Conservation (phyloP, 495 filamentous ascomycete species). For the Penicillium bialowiezense region DNA sequence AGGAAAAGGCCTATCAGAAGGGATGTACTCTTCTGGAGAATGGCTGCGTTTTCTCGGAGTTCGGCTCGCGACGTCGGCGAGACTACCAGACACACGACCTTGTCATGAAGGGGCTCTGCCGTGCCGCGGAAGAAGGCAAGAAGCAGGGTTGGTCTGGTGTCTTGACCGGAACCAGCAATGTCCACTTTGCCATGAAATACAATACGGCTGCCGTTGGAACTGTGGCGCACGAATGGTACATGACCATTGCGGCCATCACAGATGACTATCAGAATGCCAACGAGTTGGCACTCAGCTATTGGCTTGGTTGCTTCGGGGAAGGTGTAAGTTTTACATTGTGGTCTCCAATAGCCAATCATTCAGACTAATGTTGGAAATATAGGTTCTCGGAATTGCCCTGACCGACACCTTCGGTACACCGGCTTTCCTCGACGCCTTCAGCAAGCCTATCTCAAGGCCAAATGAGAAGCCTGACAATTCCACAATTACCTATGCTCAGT, state of each 20-base stretch:
- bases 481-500: constrained; percentile 69
- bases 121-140: constrained; percentile 66
- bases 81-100: constrained; percentile 95
- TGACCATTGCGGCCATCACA: constrained; percentile 92
- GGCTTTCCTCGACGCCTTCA: constrained; percentile 81
- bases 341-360: too few species aligned
- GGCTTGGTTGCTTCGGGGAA: constrained; percentile 88
- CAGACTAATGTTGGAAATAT: not conserved
- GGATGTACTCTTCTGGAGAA: constrained; percentile 70
- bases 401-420: constrained; percentile 99
- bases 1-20: constrained; percentile 78
- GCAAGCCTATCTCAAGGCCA: constrained; percentile 48
- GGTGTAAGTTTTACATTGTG: constrained; percentile 64
- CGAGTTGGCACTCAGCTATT: constrained; percentile 76
- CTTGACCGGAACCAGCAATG: constrained; percentile 89
- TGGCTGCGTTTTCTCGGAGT: constrained; percentile 90
- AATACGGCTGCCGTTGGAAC: constrained; percentile 81
- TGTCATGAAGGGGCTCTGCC: constrained; percentile 77
- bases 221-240: constrained; percentile 98
- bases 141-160: constrained; percentile 62
- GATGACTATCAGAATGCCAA: constrained; percentile 81
- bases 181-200: constrained; percentile 94
- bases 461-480: constrained; percentile 7
- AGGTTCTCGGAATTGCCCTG: constrained; percentile 83
- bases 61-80: constrained; percentile 81